Base-by-base conservation (phyloP, 2,329 filamentous ascomycete genomes). In the Aspergillus flavus region DNA sequence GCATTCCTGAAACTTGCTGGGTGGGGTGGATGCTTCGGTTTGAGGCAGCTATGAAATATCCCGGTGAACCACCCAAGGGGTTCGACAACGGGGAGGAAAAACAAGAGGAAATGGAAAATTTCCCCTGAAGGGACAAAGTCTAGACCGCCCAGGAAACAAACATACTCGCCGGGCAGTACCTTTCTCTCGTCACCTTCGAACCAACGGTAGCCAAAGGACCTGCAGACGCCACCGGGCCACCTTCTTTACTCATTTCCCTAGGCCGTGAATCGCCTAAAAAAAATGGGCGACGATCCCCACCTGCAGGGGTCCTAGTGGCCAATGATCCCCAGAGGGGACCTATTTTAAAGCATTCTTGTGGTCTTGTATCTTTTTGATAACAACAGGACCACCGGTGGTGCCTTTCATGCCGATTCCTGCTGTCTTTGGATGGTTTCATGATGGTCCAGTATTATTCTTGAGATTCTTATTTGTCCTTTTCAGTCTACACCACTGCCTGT, bases 261-360 rank as follows among this genome's bases (percentile, higher is more conserved):
- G 30, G n/a, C n/a, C 16, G n/a, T 28, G 30, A 54, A 36, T 54
- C 52, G 52, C 32, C 19, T 1, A 26, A 26, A 16, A 23, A 54
- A 54, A 48, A 50, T 11, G 12, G 23, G 46, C 46, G 16, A 39
- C 19, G n/a, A 59, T 59, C 34, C 28, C 48, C 36, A 59, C 58
- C 36, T 54, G 58, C 48, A 59, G 48, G 48, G 48, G 48, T 19
- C 36, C 34, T 21, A 36, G 32, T 55, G 52, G 34, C 52, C 52
- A 55, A 55, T 39, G 57, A 34, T 46, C 19, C 16, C 23, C 32
- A n/a, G 48, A 32, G 48, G 28, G 48, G 16, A 19, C 41, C 46
- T 39, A 43, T 34, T 39, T 32, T 54, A 50, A 53, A 32, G 58
- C 58, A 59, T 59, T 59, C 48, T 52, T 54, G 48, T 36, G 28